Evolutionary conservation across 2,329 filamentous ascomycete genomes (phyloP).

Genomic region (Madurella mycetomatis): DNA sequence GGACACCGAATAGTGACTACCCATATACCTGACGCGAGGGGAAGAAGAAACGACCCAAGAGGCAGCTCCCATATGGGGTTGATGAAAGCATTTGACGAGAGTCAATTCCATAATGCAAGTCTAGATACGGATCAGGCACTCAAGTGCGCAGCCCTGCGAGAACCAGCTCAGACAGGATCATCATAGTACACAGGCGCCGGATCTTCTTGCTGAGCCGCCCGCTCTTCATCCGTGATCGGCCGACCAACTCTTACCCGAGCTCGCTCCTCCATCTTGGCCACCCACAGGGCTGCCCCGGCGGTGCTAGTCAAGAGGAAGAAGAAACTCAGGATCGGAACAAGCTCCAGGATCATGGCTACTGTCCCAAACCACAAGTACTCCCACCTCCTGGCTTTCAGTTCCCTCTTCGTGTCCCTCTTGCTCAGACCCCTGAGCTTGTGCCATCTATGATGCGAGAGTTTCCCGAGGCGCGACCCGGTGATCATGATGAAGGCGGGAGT

Average conservation of each 20-base stretch:
- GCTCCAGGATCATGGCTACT: slow-evolving; percentile 74
- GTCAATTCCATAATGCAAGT: too few species aligned
- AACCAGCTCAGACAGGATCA: slow-evolving; percentile 14
- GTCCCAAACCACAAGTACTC: slow-evolving; percentile 94
- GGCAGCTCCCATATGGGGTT: neutral
- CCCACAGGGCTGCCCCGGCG: slow-evolving; percentile 82
- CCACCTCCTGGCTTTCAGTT: slow-evolving; percentile 63
- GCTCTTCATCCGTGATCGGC: slow-evolving; percentile 16
- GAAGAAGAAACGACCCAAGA: slow-evolving; percentile 4
- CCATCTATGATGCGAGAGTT: slow-evolving; percentile 86
- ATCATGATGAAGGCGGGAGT: slow-evolving; percentile 81
- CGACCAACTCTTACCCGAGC: slow-evolving; percentile 20
- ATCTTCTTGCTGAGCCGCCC: slow-evolving; percentile 9
- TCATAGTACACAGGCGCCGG: slow-evolving; percentile 24
- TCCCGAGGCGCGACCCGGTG: slow-evolving; percentile 82
- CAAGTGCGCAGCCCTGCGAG: neutral
- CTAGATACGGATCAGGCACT: neutral
- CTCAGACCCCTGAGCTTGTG: slow-evolving; percentile 73
- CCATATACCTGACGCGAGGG: neutral
- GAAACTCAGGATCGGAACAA: slow-evolving; percentile 89
- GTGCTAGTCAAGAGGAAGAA: slow-evolving; percentile 88
- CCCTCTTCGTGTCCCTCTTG: slow-evolving; percentile 68
- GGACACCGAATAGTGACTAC: too few species aligned
- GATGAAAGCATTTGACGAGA: neutral
- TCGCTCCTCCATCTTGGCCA: slow-evolving; percentile 63